Percentiles rank a stretch among this genome's conserved stretches.
These are phyloP conservation scores for Solanum bukasovii DNA, from an alignment of 257 asterid genomes.

Conservation along the genomic window DNA sequence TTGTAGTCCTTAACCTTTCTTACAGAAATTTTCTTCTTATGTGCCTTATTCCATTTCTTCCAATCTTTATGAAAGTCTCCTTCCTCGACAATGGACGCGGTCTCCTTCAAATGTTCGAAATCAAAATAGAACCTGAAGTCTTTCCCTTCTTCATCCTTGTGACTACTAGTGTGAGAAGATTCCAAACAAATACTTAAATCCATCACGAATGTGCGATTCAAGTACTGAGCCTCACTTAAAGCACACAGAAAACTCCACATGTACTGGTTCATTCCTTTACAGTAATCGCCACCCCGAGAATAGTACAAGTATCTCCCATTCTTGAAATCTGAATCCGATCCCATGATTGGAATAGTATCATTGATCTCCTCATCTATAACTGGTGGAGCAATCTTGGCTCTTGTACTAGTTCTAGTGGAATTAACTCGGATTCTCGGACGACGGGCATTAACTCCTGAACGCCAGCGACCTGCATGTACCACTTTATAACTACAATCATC, in stretches of 20 bases:
- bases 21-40: conserved; percentile 44
- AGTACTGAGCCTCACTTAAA: conserved; percentile 79
- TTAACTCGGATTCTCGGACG: conserved; percentile 35
- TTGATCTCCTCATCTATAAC: conserved; percentile 77
- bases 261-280: conserved; percentile 93
- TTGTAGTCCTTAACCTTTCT: conserved; percentile 54
- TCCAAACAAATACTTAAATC: conserved; percentile 78
- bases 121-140: conserved; percentile 90
- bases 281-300: conserved; percentile 88
- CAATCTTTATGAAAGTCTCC: conserved; percentile 68
- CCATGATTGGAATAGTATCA: conserved; percentile 71
- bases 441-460: conserved; percentile 84
- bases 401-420: conserved; percentile 20
- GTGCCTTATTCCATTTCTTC: conserved; percentile 72
- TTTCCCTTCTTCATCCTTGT: conserved; percentile 77
- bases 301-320: conserved; percentile 82
- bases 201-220: conserved; percentile 91
- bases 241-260: conserved; percentile 96
- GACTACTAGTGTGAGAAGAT: conserved; percentile 55
- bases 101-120: conserved; percentile 86
- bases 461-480: conserved; percentile 70
- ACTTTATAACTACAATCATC: conserved; percentile 72
- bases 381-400: conserved; percentile 20
- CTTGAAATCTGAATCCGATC: conserved; percentile 58
- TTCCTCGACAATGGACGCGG: conserved; percentile 62